Evolutionary conservation across 202 grass and related monocot species (phyloP), one percentile per base, ranked within the genome.

Genomic region (Tripidium arundinaceum): DNA sequence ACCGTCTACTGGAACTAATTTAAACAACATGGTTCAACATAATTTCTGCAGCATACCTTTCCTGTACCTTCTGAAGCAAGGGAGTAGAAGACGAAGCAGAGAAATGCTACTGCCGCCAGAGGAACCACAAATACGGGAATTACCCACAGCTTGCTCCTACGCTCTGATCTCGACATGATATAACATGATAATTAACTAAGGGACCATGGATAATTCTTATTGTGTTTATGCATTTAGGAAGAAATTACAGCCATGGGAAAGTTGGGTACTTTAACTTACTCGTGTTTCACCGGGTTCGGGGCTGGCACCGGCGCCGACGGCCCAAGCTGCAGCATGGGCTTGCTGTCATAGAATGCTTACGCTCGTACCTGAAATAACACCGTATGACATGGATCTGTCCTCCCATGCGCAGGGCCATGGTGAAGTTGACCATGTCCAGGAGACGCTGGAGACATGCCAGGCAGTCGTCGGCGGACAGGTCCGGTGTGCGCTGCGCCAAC

Each of bases 311-410:
- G 57, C 15, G 62, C n/a, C n/a, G 16, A 19, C 46, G 50, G 50
- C 7, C 50, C 50, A 8, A 55, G n/a, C 10, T n/a, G 50, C 22
- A 55, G 52, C 52, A 55, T 55, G 3, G 52, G 52, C 7, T 55
- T 8, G n/a, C 52, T 55, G 7, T 65, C 21, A 9, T 76, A 87
- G 68, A 93, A 93, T 12, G 42, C 5, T 34, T 82, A 0, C 3
- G 37, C 0, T 94, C 92, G 46, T 85, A 94, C 81, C 92, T 85
- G 40, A 91, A n/a, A 33, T 78, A 87, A 65, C 92, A 94, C 2
- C 75, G n/a, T 10, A 62, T 13, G 21, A 87, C 28, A 4, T 87
- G 34, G 68, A 91, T 38, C n/a, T 82, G 77, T 0, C 68, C 92
- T 24, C 92, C 92, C n/a, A 27, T 2, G 6, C 62, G 84, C 27